Conservation (phyloP, 768 basidiomycete genomes). For the Guyanaporus albipodus region DNA sequence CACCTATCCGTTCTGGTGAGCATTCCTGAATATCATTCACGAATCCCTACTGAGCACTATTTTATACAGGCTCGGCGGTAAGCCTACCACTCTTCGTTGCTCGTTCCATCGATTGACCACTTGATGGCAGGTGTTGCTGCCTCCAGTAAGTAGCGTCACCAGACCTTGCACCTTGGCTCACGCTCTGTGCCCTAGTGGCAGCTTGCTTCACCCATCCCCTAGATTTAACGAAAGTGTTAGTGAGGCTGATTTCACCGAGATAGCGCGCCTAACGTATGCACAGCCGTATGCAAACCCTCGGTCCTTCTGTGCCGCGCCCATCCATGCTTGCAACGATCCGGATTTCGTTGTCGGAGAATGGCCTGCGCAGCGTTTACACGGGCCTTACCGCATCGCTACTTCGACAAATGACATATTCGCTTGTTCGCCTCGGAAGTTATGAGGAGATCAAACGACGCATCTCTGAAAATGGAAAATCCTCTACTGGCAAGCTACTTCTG, state of each 20-base stretch:
- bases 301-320: conserved; percentile 47
- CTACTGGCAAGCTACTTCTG: conserved; percentile 50
- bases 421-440: conserved; percentile 79
- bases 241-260: conserved; percentile 4
- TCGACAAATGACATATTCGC: conserved; percentile 89
- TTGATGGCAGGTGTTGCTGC: conserved; percentile 52
- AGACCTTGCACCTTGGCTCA: neutral
- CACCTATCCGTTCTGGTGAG: conserved; percentile 33
- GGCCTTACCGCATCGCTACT: conserved; percentile 80
- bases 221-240: conserved; percentile 83
- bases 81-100: neutral
- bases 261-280: conserved; percentile 3
- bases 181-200: conserved; percentile 51
- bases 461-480: conserved; percentile 48
- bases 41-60: neutral
- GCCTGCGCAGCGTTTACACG: conserved; percentile 72
- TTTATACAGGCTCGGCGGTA: conserved; percentile 58
- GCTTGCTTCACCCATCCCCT: conserved; percentile 79
- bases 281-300: conserved; percentile 80
- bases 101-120: conserved; percentile 4
- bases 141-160: conserved; percentile 44
- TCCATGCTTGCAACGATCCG: conserved; percentile 66
- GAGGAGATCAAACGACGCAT: conserved; percentile 68
- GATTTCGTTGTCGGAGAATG: conserved; percentile 60
- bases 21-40: neutral